Evolutionary conservation across 306 rosid genomes (phyloP).

Genomic region (Luffa aegyptiaca): DNA sequence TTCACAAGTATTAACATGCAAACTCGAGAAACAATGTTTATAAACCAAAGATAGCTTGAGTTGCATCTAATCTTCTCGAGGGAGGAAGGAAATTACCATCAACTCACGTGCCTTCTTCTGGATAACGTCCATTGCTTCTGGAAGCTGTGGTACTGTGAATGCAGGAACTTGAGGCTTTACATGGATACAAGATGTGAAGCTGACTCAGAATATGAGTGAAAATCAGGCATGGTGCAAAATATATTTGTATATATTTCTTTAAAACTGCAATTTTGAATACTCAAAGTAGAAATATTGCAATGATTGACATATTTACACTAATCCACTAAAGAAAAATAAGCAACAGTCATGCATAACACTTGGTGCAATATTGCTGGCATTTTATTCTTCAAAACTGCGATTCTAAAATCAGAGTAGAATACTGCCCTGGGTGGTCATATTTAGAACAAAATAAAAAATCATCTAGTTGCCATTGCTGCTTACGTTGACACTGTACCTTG

Average conservation of each 20-base stretch:
- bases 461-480: conserved; percentile 18
- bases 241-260: background rate
- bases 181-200: conserved; percentile 36
- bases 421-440: conserved; percentile 16
- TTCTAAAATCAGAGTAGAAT: conserved; percentile 18
- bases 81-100: conserved; percentile 36
- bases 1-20: background rate
- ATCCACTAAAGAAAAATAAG: background rate
- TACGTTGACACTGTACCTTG: conserved; percentile 35
- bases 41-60: background rate
- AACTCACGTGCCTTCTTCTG: conserved; percentile 42
- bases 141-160: conserved; percentile 59
- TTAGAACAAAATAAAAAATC: conserved; percentile 15
- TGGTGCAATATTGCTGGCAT: background rate
- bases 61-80: background rate
- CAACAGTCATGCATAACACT: background rate
- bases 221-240: conserved; percentile 8
- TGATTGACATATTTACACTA: conserved; percentile 14
- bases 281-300: conserved; percentile 17
- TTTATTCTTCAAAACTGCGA: conserved; percentile 14
- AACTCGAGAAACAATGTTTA: background rate
- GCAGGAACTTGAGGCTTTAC: conserved; percentile 77
- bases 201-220: conserved; percentile 30
- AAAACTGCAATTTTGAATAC: conserved; percentile 22
- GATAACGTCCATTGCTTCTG: conserved; percentile 73